Evolutionary conservation across 2,329 filamentous ascomycete genomes (phyloP), one percentile per base, ranked within the genome.

Genomic region (Hymenoscyphus albidus): DNA sequence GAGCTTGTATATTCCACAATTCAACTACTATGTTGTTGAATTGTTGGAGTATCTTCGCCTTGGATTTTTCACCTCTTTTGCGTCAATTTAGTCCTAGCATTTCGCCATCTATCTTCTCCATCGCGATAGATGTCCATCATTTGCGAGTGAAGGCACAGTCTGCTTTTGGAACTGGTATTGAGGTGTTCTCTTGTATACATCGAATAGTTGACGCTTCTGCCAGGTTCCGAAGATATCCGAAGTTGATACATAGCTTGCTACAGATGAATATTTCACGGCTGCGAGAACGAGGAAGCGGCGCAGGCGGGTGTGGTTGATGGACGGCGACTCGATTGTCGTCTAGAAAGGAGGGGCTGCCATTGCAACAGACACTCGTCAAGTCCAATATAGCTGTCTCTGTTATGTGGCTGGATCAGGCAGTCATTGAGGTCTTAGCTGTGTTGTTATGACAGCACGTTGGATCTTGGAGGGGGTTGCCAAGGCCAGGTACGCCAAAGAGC

Each of bases 31-130:
- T 73, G 2, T 65, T 61, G 67, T 61, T 62, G 31, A 79, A 65
- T 62, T 78, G 75, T 9, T 68, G 63, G 54, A 79, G 71, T 70
- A 79, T 72, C 66, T 74, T 75, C n/a, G 66, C 62, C 68, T 76
- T 76, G 6, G 71, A 77, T 31, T 76, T 66, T 31, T 74, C 69
- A 62, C 68, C 74, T 59, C 73, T 70, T 57, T 66, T 63, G 1
- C 72, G 62, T 77, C 76, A 79, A 22, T 65, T 68, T 14, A 38
- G 63, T 39, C 72, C 70, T 64, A 78, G 72, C 6, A 74, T 76
- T 3, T 76, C 68, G n/a, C 77, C 77, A 38, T 76, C 66, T 22
- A 79, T 76, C 62, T 74, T 74, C 69, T 78, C 73, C 76, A 79
- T 80, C 55, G 77, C 67, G 56, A 78, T 78, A 60, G 79, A 80